These are phyloP conservation scores for Ophiostoma perfectum DNA, from an alignment of 2,329 filamentous ascomycete genomes.

Conservation along the genomic window DNA sequence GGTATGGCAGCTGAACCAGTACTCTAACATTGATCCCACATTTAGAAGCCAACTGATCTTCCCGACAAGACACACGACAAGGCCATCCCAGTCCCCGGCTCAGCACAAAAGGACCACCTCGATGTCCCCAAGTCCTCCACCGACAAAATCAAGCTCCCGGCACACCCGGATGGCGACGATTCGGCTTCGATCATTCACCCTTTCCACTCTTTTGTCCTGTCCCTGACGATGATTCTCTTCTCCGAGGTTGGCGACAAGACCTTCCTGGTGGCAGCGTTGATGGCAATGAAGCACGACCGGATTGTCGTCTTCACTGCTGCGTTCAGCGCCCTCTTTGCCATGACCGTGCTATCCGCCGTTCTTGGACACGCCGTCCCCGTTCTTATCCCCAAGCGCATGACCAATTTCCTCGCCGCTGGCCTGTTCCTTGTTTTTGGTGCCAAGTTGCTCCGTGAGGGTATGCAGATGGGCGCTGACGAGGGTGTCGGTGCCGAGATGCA, in stretches of 20 bases:
- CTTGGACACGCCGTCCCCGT: conserved; percentile 88
- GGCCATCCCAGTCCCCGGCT: conserved; percentile 62
- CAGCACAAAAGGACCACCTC: conserved; percentile 59
- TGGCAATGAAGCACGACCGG: conserved; percentile 98
- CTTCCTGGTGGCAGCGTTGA: conserved; percentile 91
- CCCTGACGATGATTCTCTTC: conserved; percentile 94
- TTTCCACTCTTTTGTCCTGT: conserved; percentile 82
- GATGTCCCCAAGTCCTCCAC: conserved; percentile 42
- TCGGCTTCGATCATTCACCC: conserved; percentile 62
- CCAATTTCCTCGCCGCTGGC: conserved; percentile 75
- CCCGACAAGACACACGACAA: conserved; percentile 73
- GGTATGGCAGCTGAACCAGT: too few species aligned
- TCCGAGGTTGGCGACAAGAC: conserved; percentile 98
- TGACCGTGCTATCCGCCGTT: conserved; percentile 91
- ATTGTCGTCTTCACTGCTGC: conserved; percentile 91
- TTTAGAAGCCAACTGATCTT: conserved; percentile 73
- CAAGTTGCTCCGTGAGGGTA: conserved; percentile 77
- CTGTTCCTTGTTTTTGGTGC: conserved; percentile 87
- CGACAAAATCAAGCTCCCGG: conserved; percentile 27
- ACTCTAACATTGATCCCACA: neutral
- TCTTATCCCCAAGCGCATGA: conserved; percentile 83
- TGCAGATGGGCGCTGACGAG: conserved; percentile 82
- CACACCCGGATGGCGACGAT: conserved; percentile 33
- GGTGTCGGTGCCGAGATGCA: conserved; percentile 96
- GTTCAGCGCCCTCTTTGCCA: conserved; percentile 83